A percentile compares a stretch with the other conserved stretches of the same genome.
Conservation (phyloP, 805 yeast species). For the Diddensiella santjacobensis region DNA sequence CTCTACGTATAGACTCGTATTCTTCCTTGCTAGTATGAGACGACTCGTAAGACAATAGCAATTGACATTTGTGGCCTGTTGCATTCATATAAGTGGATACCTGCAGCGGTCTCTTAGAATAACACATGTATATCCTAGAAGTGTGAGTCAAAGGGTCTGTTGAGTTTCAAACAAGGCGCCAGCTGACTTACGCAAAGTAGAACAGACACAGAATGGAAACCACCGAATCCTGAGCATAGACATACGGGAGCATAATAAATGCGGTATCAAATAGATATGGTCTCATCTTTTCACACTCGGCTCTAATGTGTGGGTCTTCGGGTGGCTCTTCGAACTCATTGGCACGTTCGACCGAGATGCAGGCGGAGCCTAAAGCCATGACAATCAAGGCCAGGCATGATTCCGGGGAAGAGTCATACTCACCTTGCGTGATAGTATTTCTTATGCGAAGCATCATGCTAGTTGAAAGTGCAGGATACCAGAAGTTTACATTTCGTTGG, state of each 20-base stretch:
- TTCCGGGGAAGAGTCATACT: neutral
- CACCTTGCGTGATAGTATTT: neutral
- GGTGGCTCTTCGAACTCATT: neutral
- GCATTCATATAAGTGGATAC: slow-evolving; percentile 12
- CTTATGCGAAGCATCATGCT: neutral
- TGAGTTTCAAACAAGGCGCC: too few relatives aligned
- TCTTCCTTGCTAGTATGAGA: slow-evolving; percentile 4
- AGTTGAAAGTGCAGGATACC: slow-evolving; percentile 14
- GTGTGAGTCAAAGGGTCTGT: too few relatives aligned
- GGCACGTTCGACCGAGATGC: slow-evolving; percentile 6
- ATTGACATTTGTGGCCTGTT: slow-evolving; percentile 14
- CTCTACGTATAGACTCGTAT: slow-evolving; percentile 11
- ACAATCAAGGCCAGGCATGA: slow-evolving; percentile 7
- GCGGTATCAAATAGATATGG: slow-evolving; percentile 6
- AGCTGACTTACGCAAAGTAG: slow-evolving; percentile 12
- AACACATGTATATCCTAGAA: slow-evolving; percentile 14
- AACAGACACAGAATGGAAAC: slow-evolving; percentile 12
- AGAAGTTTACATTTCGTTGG: slow-evolving; percentile 15
- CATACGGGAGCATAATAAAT: slow-evolving; percentile 7
- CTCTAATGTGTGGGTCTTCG: neutral
- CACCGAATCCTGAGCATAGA: slow-evolving; percentile 5
- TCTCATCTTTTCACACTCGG: neutral
- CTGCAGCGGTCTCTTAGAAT: slow-evolving; percentile 15
- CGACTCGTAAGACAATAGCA: slow-evolving; percentile 8
- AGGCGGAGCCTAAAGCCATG: slow-evolving; percentile 11